Base-by-base conservation (phyloP, 305 asterid genomes). In the Fraxinus greggii region DNA sequence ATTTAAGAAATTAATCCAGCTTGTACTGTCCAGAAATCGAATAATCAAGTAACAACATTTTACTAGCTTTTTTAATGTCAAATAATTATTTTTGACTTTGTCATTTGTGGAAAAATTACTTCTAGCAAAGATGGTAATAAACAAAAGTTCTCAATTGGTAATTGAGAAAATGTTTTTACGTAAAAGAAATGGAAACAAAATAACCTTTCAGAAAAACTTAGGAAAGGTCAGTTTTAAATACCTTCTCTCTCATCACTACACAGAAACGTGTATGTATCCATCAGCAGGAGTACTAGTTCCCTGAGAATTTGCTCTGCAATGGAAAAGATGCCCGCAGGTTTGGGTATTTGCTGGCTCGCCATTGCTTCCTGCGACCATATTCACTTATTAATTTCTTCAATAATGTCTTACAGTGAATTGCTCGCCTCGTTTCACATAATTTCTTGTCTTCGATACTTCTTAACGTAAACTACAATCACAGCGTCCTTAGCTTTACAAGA, bases 401-500 rank as follows among this genome's bases (percentile, higher is more conserved):
- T 75, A 3, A n/a, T 12, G 32, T 74, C 54, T 42, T 42, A 15
- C 4, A 17, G 59, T 48, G 19, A 48, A 48, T 48, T 56, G 24
- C 67, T 56, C 10, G 48, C 33, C 38, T 78, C 75, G 51, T 75
- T 29, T 6, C 36, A 1, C 42, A n/a, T 67, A 65, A 56, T n/a
- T 56, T 78, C 28, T 78, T 6, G 3, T 21, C 28, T 17, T 67
- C 12, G 21, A 4, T 42, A 9, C 51, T 19, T 17, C 13, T 29
- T 8, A 31, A 15, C 38, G 2, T 42, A 23, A 29, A 38, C 28
- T 76, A 77, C 75, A 83, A 63, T 79, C 19, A 72, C 78, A 95
- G 56, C 90, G 92, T 81, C 90, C 92, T 1, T 94, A 90, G 79
- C 82, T 85, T 67, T 29, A 89, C 93, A 93, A 90, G 88, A 91